Evolutionary conservation across 139 green algal species (phyloP).

Genomic region (Micromonas commoda): DNA sequence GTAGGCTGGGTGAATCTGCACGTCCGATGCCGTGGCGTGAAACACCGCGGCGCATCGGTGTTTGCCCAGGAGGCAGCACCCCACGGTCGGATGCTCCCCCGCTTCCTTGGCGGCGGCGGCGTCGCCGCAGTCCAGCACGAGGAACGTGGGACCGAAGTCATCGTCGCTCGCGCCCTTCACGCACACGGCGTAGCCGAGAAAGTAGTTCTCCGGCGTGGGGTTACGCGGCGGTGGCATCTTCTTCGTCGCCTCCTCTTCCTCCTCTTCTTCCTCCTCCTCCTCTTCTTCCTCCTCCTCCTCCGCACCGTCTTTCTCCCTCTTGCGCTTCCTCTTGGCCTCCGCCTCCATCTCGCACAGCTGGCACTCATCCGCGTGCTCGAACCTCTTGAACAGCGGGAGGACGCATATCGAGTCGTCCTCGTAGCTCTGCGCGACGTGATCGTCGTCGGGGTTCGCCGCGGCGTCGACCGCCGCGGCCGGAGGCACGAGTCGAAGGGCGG

Average conservation of each 20-base stretch:
- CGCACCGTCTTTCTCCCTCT: background rate
- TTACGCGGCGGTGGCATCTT: background rate
- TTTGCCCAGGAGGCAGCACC: background rate
- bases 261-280: slow-evolving; percentile 6
- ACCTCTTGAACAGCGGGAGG: background rate
- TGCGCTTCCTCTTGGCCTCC: background rate
- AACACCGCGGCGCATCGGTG: background rate
- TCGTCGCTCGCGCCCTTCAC: background rate
- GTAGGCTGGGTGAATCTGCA: background rate
- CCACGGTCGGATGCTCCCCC: background rate
- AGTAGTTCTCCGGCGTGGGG: background rate
- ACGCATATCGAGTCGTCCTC: background rate
- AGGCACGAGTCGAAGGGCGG: background rate
- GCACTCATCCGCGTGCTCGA: background rate
- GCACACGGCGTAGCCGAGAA: background rate
- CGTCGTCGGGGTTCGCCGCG: background rate
- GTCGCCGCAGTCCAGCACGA: background rate
- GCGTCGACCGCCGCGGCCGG: background rate
- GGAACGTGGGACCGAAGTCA: background rate
- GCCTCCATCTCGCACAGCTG: background rate
- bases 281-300: background rate
- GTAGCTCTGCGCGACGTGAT: slow-evolving; percentile 10
- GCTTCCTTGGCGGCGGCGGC: background rate
- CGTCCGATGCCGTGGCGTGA: background rate
- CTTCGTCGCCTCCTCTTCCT: background rate